These are phyloP conservation scores for Saussurea involucrata DNA, from an alignment of 129 eudicot genomes.

Conservation along the genomic window DNA sequence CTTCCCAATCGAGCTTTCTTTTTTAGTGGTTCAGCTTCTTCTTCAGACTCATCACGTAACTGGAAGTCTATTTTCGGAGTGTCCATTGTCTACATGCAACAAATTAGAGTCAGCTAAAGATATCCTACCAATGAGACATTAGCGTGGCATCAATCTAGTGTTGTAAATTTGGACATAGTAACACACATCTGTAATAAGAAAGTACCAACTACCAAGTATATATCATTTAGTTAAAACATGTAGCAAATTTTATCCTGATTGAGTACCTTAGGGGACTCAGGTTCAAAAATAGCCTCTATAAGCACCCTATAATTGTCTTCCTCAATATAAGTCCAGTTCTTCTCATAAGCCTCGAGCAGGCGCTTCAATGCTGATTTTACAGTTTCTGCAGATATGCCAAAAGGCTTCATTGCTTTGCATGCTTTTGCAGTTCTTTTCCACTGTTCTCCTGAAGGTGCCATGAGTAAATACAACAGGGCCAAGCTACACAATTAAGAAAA, in stretches of 20 bases:
- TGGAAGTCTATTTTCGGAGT: not conserved
- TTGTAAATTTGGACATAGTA: not conserved
- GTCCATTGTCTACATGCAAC: constrained; percentile 5
- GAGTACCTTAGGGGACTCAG: constrained; percentile 29
- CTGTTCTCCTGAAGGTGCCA: constrained; percentile 11
- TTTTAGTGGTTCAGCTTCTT: constrained; percentile 27
- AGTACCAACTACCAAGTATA: not conserved
- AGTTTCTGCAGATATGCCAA: constrained; percentile 27
- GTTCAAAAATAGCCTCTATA: constrained; percentile 46
- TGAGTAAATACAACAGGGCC: constrained; percentile 2
- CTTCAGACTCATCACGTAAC: constrained; percentile 27
- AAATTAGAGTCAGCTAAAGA: not conserved
- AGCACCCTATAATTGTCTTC: constrained; percentile 48
- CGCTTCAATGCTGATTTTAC: constrained; percentile 41
- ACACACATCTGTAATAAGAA: not conserved
- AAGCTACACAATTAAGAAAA: not conserved
- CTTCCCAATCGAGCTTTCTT: constrained; percentile 21
- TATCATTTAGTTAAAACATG: not conserved
- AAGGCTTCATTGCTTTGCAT: constrained; percentile 45
- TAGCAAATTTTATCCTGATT: not conserved
- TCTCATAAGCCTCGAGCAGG: constrained; percentile 38
- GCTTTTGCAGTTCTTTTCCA: constrained; percentile 28
- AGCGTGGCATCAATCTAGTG: not conserved
- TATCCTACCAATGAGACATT: too few relatives aligned
- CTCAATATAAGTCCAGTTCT: constrained; percentile 54